Conservation (phyloP, 163 green algal genomes). For the Trebouxiophyceae sp. region DNA sequence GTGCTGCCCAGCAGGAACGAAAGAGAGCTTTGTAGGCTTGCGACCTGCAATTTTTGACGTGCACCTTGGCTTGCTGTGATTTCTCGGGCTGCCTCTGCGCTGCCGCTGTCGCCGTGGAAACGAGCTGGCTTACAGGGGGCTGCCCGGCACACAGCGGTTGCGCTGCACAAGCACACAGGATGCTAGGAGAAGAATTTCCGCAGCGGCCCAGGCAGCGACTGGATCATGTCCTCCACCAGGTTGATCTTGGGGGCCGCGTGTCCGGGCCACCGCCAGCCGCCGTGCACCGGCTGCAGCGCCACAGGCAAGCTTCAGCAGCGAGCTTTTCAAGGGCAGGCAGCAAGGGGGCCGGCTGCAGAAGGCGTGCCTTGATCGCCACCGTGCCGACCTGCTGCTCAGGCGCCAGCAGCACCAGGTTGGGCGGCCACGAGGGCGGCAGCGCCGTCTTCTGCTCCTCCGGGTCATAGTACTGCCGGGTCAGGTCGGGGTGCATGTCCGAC, state of each 20-base stretch:
- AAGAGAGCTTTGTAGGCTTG: too few relatives aligned
- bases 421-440: not conserved
- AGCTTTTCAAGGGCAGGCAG: not conserved
- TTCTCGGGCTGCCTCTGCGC: too few relatives aligned
- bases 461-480: not conserved
- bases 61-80: too few relatives aligned
- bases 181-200: not conserved
- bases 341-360: too few relatives aligned
- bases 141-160: too few relatives aligned
- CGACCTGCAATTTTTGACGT: too few relatives aligned
- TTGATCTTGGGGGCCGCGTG: not conserved
- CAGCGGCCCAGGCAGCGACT: not conserved
- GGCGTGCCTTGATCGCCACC: too few relatives aligned
- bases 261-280: not conserved
- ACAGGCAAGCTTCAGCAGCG: too few relatives aligned
- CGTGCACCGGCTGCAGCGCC: not conserved
- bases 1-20: too few relatives aligned
- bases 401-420: constrained; percentile 1
- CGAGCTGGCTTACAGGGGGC: too few relatives aligned
- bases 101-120: too few relatives aligned
- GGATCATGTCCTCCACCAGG: not conserved
- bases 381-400: too few relatives aligned
- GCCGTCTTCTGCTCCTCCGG: not conserved
- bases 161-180: not conserved
- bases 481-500: not conserved